Evolutionary conservation across 2,329 filamentous ascomycete genomes (phyloP), one percentile per base, ranked within the genome.

Genomic region (Alternaria tenuissima): DNA sequence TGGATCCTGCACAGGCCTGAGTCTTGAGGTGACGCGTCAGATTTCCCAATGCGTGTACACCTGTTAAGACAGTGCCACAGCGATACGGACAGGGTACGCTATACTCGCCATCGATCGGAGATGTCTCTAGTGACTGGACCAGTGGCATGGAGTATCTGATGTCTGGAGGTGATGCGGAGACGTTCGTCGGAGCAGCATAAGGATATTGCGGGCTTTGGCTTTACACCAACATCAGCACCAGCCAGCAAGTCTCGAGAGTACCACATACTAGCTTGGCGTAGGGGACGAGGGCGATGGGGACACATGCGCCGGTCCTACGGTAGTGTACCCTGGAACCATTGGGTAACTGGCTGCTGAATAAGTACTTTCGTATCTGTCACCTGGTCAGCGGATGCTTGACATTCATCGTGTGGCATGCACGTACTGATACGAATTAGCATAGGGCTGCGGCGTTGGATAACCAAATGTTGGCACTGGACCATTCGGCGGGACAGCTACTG

Each of bases 11-110:
- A 34, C 73, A 76, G 12, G 57, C 62, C 42, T 64, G 57, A 6
- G 72, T 70, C 30, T 72, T 73, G 20, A 66, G 52, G 54, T 75
- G 73, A 2, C 74, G 70, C 1, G 68, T 71, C 7, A 76, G 57
- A 32, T 76, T 76, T 8, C 73, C 71, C 5, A 65, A 57, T 18
- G 72, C 73, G 44, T 76, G 68, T 1, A 62, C 54, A 7, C 72
- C 73, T 6, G 62, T 68, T 44, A 75, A 43, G 1, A 67, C 51
- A 5, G 62, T 65, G 0, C 69, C 70, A 46, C 72, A 74, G 9
- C 55, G 44, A 55, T 72, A 66, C 6, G 69, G 69, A 52, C 69
- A 72, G 14, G 53, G 59, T 1, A 70, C 55, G 14, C 32, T 52
- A 34, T 57, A 58, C 22, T 66, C 56, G n/a, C 34, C 34, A 18